A percentile compares a stretch with the other conserved stretches of the same genome.
Evolutionary conservation across 768 basidiomycete species (phyloP).

Genomic region (Arthromyces matolae): DNA sequence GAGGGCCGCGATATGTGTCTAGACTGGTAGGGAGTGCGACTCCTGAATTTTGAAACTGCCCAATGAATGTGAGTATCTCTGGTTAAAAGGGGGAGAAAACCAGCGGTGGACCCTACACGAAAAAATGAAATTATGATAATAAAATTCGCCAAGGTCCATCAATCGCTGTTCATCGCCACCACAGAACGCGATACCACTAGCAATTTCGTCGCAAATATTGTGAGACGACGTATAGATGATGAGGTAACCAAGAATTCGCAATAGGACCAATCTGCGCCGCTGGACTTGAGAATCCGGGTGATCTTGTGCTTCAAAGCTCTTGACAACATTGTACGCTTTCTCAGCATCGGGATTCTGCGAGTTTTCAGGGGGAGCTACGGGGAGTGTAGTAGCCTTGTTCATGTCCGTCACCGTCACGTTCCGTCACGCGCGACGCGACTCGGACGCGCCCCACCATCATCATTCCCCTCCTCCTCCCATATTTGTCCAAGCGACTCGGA

Average conservation of each 20-base stretch:
- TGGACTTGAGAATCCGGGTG: not conserved
- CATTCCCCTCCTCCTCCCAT: no score
- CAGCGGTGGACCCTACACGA: not conserved
- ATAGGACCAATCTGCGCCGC: not conserved
- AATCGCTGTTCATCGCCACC: not conserved
- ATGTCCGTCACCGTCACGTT: no score
- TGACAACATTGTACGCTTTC: not conserved
- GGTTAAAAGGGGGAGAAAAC: not conserved
- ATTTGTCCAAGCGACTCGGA: no score
- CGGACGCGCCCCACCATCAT: no score
- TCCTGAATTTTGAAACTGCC: not conserved
- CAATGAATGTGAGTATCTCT: not conserved
- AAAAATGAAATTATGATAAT: not conserved
- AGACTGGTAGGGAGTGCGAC: not conserved
- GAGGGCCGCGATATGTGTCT: not conserved
- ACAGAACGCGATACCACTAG: constrained; percentile 1
- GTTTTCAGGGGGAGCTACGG: not conserved
- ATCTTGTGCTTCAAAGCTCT: not conserved
- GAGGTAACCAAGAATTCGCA: constrained; percentile 7
- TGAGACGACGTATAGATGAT: constrained; percentile 1
- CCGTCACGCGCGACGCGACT: no score
- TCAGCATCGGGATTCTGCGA: not conserved
- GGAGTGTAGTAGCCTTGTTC: not conserved
- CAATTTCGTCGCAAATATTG: not conserved
- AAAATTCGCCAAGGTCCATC: not conserved